A percentile compares a stretch with the other conserved stretches of the same genome.
Evolutionary conservation across 768 basidiomycete species (phyloP).

Genomic region (Suillus brevipes): DNA sequence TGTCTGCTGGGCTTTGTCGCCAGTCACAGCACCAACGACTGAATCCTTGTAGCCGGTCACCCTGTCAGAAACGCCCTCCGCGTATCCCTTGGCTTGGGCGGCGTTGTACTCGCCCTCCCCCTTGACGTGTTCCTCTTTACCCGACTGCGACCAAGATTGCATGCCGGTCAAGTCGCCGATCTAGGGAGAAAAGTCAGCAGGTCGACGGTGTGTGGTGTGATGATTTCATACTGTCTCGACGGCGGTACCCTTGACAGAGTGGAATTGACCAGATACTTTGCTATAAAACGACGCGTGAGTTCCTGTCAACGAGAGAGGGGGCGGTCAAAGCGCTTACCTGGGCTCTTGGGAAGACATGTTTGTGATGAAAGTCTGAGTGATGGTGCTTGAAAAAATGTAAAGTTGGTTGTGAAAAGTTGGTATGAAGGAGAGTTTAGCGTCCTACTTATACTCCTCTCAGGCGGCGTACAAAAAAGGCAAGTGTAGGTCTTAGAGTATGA

Average conservation of each 20-base stretch:
- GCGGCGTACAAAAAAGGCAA: constrained; percentile 31
- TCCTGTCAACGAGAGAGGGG: not conserved
- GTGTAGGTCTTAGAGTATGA: constrained; percentile 23
- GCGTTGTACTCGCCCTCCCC: constrained; percentile 49
- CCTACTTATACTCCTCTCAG: constrained; percentile 30
- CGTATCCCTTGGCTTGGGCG: constrained; percentile 51
- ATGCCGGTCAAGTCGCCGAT: constrained; percentile 47
- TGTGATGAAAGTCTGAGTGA: constrained; percentile 9
- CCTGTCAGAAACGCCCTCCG: constrained; percentile 47
- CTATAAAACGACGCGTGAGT: constrained; percentile 16
- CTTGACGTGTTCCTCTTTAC: constrained; percentile 49
- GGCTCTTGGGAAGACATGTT: constrained; percentile 24
- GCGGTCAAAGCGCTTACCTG: constrained; percentile 21
- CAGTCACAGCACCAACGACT: constrained; percentile 55
- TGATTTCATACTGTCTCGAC: constrained; percentile 33
- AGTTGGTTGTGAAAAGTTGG: constrained; percentile 12
- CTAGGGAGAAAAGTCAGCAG: constrained; percentile 11
- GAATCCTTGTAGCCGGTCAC: constrained; percentile 52
- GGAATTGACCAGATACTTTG: constrained; percentile 36
- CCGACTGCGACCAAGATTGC: constrained; percentile 42
- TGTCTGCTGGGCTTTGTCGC: constrained; percentile 51
- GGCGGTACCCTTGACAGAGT: constrained; percentile 38
- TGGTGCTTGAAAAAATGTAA: not conserved
- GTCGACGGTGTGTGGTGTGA: not conserved
- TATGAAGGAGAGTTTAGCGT: not conserved